Conservation (phyloP, 495 filamentous ascomycete species). For the Aspergillus taichungensis region DNA sequence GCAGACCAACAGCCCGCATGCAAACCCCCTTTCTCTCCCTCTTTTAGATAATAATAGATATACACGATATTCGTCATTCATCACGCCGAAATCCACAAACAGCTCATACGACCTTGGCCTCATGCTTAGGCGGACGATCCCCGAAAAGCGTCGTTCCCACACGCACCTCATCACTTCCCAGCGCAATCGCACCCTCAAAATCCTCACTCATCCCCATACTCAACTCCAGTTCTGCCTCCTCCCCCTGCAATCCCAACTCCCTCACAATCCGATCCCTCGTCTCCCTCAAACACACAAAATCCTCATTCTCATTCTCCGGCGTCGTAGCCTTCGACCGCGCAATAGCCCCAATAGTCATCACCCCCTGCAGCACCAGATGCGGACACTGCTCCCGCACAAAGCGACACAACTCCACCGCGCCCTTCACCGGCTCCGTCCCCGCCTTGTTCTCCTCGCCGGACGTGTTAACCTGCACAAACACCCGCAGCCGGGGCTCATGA, state of each 20-base stretch:
- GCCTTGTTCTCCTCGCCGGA: slow-evolving; percentile 81
- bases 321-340: slow-evolving; percentile 64
- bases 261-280: slow-evolving; percentile 55
- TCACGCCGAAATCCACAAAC: neutral
- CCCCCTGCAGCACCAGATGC: slow-evolving; percentile 61
- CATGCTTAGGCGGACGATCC: slow-evolving; percentile 59
- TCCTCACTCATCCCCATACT: slow-evolving; percentile 90
- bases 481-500: slow-evolving; percentile 38
- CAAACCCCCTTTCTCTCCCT: neutral
- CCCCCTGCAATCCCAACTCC: slow-evolving; percentile 36
- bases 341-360: slow-evolving; percentile 98
- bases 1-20: neutral
- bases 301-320: slow-evolving; percentile 76
- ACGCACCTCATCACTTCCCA: slow-evolving; percentile 89
- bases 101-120: slow-evolving; percentile 42
- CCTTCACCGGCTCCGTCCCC: slow-evolving; percentile 54
- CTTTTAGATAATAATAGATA: neutral
- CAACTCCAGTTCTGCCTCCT: slow-evolving; percentile 45
- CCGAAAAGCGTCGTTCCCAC: slow-evolving; percentile 94
- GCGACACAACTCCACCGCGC: slow-evolving; percentile 50
- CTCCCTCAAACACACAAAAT: slow-evolving; percentile 63
- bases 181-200: slow-evolving; percentile 77
- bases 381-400: slow-evolving; percentile 63
- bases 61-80: slow-evolving; percentile 9
- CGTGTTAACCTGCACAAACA: slow-evolving; percentile 93